Conservation (phyloP, 305 asterid genomes). For the Solanum hybrid region DNA sequence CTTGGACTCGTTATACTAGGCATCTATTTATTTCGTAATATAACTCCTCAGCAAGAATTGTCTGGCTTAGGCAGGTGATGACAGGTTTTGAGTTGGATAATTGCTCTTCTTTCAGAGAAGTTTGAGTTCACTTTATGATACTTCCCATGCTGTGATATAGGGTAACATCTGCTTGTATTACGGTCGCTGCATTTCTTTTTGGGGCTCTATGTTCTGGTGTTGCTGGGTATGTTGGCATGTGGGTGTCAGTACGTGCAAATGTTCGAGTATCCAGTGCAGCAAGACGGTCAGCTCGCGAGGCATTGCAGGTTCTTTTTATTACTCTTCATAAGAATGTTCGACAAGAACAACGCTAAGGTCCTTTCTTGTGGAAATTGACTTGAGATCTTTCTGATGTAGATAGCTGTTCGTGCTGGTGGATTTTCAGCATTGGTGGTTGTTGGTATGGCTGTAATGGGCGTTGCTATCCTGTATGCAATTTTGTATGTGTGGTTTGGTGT, state of each 20-base stretch:
- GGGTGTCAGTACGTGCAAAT: slow-evolving; percentile 99
- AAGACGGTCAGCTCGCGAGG: slow-evolving; percentile 95
- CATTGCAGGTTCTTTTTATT: slow-evolving; percentile 60
- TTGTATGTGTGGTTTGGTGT: slow-evolving; percentile 91
- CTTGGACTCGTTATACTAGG: slow-evolving; percentile 63
- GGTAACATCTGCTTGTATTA: slow-evolving; percentile 69
- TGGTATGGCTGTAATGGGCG: slow-evolving; percentile 96
- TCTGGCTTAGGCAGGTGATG: slow-evolving; percentile 90
- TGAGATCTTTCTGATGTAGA: slow-evolving; percentile 36
- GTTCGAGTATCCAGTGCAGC: slow-evolving; percentile 99
- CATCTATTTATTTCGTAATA: slow-evolving; percentile 83
- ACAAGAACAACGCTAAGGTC: slow-evolving; percentile 9
- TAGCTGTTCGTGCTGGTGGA: slow-evolving; percentile 99
- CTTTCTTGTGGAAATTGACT: slow-evolving; percentile 12
- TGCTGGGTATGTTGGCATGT: slow-evolving; percentile 99
- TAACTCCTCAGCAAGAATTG: slow-evolving; percentile 89
- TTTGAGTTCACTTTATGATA: slow-evolving; percentile 9
- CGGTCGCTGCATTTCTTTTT: slow-evolving; percentile 85
- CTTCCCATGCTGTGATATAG: slow-evolving; percentile 34
- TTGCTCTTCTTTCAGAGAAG: not conserved
- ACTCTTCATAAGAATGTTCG: slow-evolving; percentile 3
- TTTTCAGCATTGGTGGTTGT: slow-evolving; percentile 96
- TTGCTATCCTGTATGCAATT: slow-evolving; percentile 79
- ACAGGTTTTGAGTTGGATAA: slow-evolving; percentile 8
- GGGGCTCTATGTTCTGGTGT: slow-evolving; percentile 98